Evolutionary conservation across 1,139 yeast genomes (phyloP).

Genomic region (Diutina neorugosa): DNA sequence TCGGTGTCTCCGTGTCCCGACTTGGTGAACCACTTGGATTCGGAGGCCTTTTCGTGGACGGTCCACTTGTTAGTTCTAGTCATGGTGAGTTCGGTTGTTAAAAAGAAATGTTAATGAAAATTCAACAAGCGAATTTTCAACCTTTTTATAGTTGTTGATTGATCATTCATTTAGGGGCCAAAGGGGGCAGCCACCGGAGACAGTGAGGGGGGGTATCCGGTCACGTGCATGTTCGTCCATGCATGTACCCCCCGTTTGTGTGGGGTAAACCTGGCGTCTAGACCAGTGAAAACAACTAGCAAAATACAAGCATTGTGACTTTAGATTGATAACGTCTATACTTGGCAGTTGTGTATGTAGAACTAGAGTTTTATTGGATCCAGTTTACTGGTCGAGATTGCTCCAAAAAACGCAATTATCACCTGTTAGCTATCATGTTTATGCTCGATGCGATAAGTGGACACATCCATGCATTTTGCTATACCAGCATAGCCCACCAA

Average conservation of each 20-base stretch:
- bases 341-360: no score
- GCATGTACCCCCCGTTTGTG: neutral
- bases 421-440: neutral
- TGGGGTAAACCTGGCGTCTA: neutral
- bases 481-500: neutral
- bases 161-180: neutral
- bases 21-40: slow-evolving; percentile 68
- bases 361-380: no score
- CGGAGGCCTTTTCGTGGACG: slow-evolving; percentile 44
- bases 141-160: neutral
- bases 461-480: neutral
- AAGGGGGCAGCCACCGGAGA: no score
- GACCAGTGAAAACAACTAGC: no score
- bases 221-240: neutral
- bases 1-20: slow-evolving; percentile 33
- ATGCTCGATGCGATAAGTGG: neutral
- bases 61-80: slow-evolving; percentile 82
- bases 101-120: neutral
- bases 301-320: no score
- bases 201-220: neutral
- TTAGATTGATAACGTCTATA: no score
- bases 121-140: neutral
- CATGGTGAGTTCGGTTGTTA: slow-evolving; percentile 26
- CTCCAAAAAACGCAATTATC: neutral
- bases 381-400: no score